These are phyloP conservation scores for Butyriboletus appendiculatus DNA, from an alignment of 1,284 basidiomycete species.

Conservation along the genomic window DNA sequence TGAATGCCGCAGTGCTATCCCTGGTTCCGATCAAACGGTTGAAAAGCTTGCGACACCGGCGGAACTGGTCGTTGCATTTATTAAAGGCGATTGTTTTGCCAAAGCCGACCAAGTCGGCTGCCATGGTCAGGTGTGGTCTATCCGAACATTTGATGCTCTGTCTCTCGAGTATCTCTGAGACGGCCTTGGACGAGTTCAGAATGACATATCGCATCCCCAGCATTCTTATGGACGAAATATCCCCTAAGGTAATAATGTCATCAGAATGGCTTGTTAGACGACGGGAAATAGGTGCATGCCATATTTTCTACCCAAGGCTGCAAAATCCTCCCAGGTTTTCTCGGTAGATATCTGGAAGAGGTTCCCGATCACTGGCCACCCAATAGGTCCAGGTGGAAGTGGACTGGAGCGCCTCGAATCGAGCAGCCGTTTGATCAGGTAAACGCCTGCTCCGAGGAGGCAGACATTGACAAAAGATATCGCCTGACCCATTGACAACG, in stretches of 20 bases:
- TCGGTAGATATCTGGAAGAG: constrained; percentile 41
- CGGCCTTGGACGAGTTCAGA: constrained; percentile 23
- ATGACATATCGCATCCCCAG: constrained; percentile 25
- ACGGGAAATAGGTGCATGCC: constrained; percentile 27
- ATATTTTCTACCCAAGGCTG: constrained; percentile 45
- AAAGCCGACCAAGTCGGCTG: constrained; percentile 28
- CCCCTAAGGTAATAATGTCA: constrained; percentile 17
- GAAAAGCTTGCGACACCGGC: constrained; percentile 21
- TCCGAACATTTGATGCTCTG: constrained; percentile 26
- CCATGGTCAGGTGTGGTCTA: constrained; percentile 27
- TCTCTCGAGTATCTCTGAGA: constrained; percentile 31
- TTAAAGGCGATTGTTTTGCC: constrained; percentile 20
- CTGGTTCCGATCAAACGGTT: constrained; percentile 31
- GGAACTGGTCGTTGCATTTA: constrained; percentile 22
- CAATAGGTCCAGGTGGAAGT: constrained; percentile 36
- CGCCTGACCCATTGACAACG: background rate
- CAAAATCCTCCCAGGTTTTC: constrained; percentile 45
- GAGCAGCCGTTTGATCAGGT: constrained; percentile 2
- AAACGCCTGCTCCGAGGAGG: constrained; percentile 15
- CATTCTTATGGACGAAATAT: constrained; percentile 19
- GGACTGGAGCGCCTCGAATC: constrained; percentile 1
- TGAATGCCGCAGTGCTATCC: constrained; percentile 15
- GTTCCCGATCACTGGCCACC: constrained; percentile 39
- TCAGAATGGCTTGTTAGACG: background rate
- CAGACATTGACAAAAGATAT: constrained; percentile 7